Percentiles rank a stretch among this genome's conserved stretches.
Evolutionary conservation across 352 stramenopile genomes (phyloP).

Genomic region (Globisporangium nunn): DNA sequence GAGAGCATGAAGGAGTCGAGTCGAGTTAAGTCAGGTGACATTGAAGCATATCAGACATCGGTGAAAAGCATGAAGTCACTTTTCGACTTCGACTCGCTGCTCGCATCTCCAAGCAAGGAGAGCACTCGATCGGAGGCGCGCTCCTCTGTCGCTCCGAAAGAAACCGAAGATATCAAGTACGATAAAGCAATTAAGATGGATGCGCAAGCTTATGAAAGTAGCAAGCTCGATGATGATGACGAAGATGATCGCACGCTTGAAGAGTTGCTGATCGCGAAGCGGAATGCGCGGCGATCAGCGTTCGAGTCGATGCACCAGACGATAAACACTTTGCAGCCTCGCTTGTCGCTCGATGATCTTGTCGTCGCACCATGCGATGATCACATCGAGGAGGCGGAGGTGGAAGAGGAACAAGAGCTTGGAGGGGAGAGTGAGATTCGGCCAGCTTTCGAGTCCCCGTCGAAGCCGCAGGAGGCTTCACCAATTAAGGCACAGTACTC

Average conservation of each 20-base stretch:
- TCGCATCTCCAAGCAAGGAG: constrained; percentile 7
- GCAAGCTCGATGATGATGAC: background rate
- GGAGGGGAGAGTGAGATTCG: background rate
- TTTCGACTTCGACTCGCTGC: constrained; percentile 55
- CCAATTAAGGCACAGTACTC: background rate
- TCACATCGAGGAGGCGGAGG: background rate
- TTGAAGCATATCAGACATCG: background rate
- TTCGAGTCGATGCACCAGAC: background rate
- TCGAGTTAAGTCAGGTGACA: background rate
- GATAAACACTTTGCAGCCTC: background rate
- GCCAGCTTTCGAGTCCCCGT: background rate
- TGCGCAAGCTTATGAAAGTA: background rate
- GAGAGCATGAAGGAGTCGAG: too few relatives aligned
- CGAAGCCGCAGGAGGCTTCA: background rate
- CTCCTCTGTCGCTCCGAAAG: background rate
- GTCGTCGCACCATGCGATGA: background rate
- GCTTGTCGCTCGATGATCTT: background rate
- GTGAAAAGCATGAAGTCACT: constrained; percentile 10
- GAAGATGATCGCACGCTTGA: constrained; percentile 4
- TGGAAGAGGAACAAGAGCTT: background rate
- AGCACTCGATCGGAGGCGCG: background rate
- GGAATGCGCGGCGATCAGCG: constrained; percentile 4
- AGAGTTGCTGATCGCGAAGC: constrained; percentile 9
- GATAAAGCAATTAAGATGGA: background rate
- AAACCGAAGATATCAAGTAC: background rate